Evolutionary conservation across 2,329 filamentous ascomycete species (phyloP).

Genomic region (Ophiostoma triangulosporum): DNA sequence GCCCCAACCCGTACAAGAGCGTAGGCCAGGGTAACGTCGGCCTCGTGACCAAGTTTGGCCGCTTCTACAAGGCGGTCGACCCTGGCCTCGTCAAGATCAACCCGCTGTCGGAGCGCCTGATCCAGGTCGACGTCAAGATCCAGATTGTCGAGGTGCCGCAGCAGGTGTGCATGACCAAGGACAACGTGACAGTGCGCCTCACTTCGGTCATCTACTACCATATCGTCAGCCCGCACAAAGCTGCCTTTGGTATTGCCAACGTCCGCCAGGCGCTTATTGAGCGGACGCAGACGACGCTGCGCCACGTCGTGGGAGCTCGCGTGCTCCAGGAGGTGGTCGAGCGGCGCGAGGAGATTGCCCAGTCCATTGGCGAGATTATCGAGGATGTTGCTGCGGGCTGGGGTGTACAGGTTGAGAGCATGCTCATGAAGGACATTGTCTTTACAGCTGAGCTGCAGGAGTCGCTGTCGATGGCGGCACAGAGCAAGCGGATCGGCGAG

Average conservation of each 20-base stretch:
- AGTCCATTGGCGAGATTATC: constrained; percentile 92
- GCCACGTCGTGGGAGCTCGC: constrained; percentile 89
- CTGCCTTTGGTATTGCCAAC: constrained; percentile 90
- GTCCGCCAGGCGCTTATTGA: constrained; percentile 93
- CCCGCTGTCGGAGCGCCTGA: constrained; percentile 76
- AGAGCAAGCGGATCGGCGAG: constrained; percentile 96
- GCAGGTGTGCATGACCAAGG: constrained; percentile 98
- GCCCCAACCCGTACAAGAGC: constrained; percentile 90
- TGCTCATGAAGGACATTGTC: constrained; percentile 99
- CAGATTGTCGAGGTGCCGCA: constrained; percentile 95
- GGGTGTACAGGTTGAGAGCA: constrained; percentile 93
- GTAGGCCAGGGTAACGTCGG: constrained; percentile 91
- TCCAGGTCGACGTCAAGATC: constrained; percentile 96
- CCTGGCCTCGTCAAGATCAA: constrained; percentile 97
- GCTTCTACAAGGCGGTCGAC: constrained; percentile 90
- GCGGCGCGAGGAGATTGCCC: constrained; percentile 90
- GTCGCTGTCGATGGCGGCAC: constrained; percentile 92
- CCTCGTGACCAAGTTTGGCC: constrained; percentile 87
- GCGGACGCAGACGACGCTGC: constrained; percentile 86
- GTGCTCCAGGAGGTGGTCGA: constrained; percentile 97
- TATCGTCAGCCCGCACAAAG: constrained; percentile 88
- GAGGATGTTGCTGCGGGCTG: constrained; percentile 87
- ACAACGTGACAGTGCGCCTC: constrained; percentile 88
- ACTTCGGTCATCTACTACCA: constrained; percentile 99
- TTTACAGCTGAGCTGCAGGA: constrained; percentile 94